Evolutionary conservation across 345 rosid genomes (phyloP).

Genomic region (Ceriops tagal): DNA sequence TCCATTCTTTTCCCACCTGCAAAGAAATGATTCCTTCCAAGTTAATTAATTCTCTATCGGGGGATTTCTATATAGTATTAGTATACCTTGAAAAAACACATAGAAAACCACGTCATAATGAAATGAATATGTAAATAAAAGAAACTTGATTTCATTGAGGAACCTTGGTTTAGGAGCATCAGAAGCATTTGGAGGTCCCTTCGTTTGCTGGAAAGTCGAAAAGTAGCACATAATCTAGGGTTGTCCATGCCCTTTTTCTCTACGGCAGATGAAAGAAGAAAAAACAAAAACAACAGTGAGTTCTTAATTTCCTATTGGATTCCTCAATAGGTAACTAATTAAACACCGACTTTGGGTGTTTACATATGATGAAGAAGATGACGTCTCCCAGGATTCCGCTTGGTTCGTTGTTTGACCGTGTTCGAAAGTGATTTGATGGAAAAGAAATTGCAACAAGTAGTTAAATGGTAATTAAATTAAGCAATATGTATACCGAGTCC

Average conservation of each 20-base stretch:
- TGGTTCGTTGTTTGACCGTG: not conserved
- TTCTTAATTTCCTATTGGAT: not conserved
- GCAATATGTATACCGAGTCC: too few species aligned
- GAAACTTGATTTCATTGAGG: not conserved
- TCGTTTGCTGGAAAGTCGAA: not conserved
- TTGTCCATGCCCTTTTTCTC: not conserved
- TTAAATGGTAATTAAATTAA: not conserved
- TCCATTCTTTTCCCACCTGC: slow-evolving; percentile 14
- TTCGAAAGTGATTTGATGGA: not conserved
- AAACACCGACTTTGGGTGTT: slow-evolving; percentile 22
- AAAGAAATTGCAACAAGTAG: not conserved
- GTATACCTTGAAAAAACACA: too few species aligned
- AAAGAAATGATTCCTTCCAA: not conserved
- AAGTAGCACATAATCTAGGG: not conserved
- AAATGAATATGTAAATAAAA: not conserved
- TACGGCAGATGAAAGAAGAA: not conserved
- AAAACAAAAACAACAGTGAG: not conserved
- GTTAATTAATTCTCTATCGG: not conserved
- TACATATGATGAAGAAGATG: slow-evolving; percentile 6
- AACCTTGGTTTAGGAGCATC: not conserved
- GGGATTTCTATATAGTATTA: not conserved
- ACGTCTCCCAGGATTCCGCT: slow-evolving; percentile 17
- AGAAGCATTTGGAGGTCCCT: not conserved
- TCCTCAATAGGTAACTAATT: not conserved
- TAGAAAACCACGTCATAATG: not conserved